Percentiles rank a stretch among this genome's conserved stretches.
phyloP scores from a whole-genome alignment of 1,139 yeast genomes.

The Lodderomyces orthopsilosis region DNA sequence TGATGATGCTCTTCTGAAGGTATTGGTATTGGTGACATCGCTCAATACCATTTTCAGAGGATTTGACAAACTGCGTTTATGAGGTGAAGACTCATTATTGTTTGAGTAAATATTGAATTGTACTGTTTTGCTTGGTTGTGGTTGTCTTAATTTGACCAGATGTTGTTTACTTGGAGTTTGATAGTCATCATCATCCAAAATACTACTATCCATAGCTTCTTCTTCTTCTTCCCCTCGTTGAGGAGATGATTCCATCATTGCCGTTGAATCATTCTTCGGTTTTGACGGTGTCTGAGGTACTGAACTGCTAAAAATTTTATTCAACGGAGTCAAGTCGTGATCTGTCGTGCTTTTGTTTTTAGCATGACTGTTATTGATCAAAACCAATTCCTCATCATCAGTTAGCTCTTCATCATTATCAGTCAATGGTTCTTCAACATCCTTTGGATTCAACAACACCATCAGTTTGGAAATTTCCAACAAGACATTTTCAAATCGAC shows the following conservation, averaged over 20 bases:
- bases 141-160: not conserved
- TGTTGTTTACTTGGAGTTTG: slow-evolving; percentile 14
- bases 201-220: not conserved
- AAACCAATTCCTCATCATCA: slow-evolving; percentile 20
- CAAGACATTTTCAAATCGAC: slow-evolving; percentile 49
- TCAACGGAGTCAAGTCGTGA: slow-evolving; percentile 6
- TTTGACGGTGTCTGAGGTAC: slow-evolving; percentile 12
- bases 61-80: slow-evolving; percentile 7
- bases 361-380: slow-evolving; percentile 14
- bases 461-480: slow-evolving; percentile 63
- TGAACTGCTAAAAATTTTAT: slow-evolving; percentile 2
- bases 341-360: not conserved
- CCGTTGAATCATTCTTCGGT: slow-evolving; percentile 1
- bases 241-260: not conserved
- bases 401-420: slow-evolving; percentile 31
- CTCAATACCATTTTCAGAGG: slow-evolving; percentile 16
- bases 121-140: not conserved
- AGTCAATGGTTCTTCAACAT: slow-evolving; percentile 41
- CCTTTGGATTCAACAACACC: slow-evolving; percentile 50
- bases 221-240: not conserved
- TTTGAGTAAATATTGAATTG: slow-evolving; percentile 12
- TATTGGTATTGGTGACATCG: slow-evolving; percentile 25
- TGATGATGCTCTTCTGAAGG: slow-evolving; percentile 26
- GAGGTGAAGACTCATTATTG: slow-evolving; percentile 7
- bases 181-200: slow-evolving; percentile 6